These are phyloP conservation scores for Fragaria vesca DNA, from an alignment of 306 rosid genomes.

Conservation along the genomic window DNA sequence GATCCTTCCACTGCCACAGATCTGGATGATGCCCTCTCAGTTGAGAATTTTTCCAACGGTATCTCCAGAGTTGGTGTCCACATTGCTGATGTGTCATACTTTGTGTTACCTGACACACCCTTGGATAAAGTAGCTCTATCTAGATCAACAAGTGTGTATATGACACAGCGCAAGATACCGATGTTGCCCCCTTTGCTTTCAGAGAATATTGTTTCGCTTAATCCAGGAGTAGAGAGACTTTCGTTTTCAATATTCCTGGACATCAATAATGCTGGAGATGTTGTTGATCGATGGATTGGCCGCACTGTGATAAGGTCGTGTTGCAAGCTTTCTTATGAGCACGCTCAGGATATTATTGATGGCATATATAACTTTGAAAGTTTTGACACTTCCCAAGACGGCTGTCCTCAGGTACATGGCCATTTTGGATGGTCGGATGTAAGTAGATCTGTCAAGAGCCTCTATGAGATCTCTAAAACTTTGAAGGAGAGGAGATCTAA, in stretches of 20 bases:
- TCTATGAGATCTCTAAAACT: constrained; percentile 50
- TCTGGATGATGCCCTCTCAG: constrained; percentile 88
- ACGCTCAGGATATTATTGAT: constrained; percentile 70
- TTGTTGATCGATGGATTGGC: constrained; percentile 71
- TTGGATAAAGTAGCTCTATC: constrained; percentile 67
- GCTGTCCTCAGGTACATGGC: constrained; percentile 56
- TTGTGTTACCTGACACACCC: constrained; percentile 66
- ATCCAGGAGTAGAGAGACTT: constrained; percentile 81
- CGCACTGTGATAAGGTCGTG: constrained; percentile 83
- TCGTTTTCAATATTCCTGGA: constrained; percentile 76
- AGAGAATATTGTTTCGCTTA: constrained; percentile 71
- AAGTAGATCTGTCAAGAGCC: constrained; percentile 54
- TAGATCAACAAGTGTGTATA: constrained; percentile 78
- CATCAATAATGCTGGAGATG: constrained; percentile 54
- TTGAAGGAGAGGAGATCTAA: constrained; percentile 62
- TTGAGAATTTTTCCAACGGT: constrained; percentile 65
- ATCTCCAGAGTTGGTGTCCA: constrained; percentile 82
- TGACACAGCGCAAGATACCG: constrained; percentile 59
- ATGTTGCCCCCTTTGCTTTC: constrained; percentile 78
- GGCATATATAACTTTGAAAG: constrained; percentile 36
- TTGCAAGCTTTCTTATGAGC: constrained; percentile 85
- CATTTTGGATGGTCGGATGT: constrained; percentile 66
- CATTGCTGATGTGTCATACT: constrained; percentile 82
- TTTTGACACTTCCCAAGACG: constrained; percentile 24
- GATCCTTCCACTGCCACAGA: constrained; percentile 87